Base-by-base conservation (phyloP, 2,329 filamentous ascomycete species). In the Penicillium sp. region DNA sequence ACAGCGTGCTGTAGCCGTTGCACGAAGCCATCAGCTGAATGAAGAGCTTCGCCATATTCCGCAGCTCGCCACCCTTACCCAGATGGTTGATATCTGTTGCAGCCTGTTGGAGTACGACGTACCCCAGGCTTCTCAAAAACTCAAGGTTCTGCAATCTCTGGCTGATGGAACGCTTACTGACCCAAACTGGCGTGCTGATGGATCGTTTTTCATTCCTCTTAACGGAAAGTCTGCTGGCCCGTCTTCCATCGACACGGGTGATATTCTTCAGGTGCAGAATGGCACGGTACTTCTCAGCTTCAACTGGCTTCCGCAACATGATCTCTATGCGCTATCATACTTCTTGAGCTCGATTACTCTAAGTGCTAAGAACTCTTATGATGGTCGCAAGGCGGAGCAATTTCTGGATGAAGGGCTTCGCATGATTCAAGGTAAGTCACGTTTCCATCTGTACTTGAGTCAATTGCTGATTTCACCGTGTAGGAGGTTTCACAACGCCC, bases 31-130 rank as follows among this genome's bases (percentile, higher is more conserved):
- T 52, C 87, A 89, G 59, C 73, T 87, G 2, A 81, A 84, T 52
- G 77, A 81, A 47, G 74, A 77, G 16, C 76, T 83, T 59, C 74
- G 79, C 40, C 73, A 80, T 39, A 77, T 86, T 27, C 83, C 84
- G 4, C 85, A 87, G 62, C 75, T 89, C 35, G 79, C 77, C 16
- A 82, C 83, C 0, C 69, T 89, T 40, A 78, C 86, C 18, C 82
- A 87, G 56, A 83, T 85, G 61, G 75, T 87, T 16, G 87, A 89
- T 69, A 80, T 89, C 39, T 82, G 81, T 39, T 87, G 85, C 68
- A 83, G 82, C 59, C 74, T 89, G 31, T 79, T 84, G 55, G 80
- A 82, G 51, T 84, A 81, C 55, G 79, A 81, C 50, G 77, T 82
- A 19, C 78, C 81, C 10, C 81, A 85, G 63, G 79, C 80, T 3